Percentiles rank a stretch among this genome's conserved stretches.
Conservation (phyloP, 805 yeast species). For the Saccharomycopsis amapae region DNA sequence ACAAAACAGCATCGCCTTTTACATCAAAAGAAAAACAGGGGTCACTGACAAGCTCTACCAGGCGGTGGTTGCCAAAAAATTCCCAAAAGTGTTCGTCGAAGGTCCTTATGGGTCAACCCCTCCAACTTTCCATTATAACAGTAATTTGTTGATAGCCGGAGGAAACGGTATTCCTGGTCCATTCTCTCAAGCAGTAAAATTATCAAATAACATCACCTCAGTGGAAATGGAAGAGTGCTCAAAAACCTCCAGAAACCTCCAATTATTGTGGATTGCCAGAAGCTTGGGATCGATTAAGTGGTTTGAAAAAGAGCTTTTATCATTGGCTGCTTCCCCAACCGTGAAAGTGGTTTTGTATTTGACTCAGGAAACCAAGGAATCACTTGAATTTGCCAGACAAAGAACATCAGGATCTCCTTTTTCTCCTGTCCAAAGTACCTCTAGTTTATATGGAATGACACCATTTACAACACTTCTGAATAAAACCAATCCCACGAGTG, state of each 20-base stretch:
- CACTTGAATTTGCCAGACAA: slow-evolving; percentile 4
- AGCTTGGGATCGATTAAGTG: slow-evolving; percentile 42
- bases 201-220: slow-evolving; percentile 20
- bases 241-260: slow-evolving; percentile 25
- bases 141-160: slow-evolving; percentile 39
- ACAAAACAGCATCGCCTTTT: not conserved
- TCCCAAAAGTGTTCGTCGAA: slow-evolving; percentile 45
- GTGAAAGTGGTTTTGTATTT: slow-evolving; percentile 32
- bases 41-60: slow-evolving; percentile 39
- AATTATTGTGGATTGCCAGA: slow-evolving; percentile 58
- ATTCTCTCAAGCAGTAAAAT: slow-evolving; percentile 34
- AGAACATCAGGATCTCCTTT: no score
- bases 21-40: slow-evolving; percentile 50
- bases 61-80: no score
- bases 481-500: no score
- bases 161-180: slow-evolving; percentile 51
- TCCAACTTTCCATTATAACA: slow-evolving; percentile 33
- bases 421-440: no score
- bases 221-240: slow-evolving; percentile 9
- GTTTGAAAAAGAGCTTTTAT: slow-evolving; percentile 37
- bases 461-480: no score
- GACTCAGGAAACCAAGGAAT: slow-evolving; percentile 29
- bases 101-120: slow-evolving; percentile 54
- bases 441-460: no score
- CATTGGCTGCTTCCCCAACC: slow-evolving; percentile 8